A percentile compares a stretch with the other conserved stretches of the same genome.
Evolutionary conservation across 495 filamentous ascomycete species (phyloP).

Genomic region (Penicillium antarcticum): DNA sequence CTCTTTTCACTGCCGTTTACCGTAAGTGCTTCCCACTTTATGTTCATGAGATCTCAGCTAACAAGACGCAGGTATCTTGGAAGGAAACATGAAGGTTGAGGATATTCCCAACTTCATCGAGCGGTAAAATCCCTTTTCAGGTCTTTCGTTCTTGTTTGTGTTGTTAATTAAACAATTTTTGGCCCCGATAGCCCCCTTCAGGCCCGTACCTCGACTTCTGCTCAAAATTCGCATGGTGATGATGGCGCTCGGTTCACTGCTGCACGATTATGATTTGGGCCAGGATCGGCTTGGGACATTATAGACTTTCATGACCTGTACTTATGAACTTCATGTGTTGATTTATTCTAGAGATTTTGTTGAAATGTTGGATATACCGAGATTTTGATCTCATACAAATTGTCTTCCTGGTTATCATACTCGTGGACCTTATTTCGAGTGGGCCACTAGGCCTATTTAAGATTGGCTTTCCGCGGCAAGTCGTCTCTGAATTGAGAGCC

Average conservation of each 20-base stretch:
- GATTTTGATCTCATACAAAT: no score
- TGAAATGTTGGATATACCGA: no score
- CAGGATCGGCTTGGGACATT: slow-evolving; percentile 11
- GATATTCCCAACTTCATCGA: slow-evolving; percentile 45
- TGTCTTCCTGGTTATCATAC: no score
- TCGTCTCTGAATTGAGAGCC: no score
- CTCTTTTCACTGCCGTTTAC: slow-evolving; percentile 84
- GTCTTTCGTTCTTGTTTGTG: slow-evolving; percentile 18
- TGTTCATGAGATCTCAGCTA: slow-evolving; percentile 4
- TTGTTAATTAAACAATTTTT: slow-evolving; percentile 31
- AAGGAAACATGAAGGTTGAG: slow-evolving; percentile 40
- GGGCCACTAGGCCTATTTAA: no score
- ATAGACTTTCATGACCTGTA: slow-evolving; percentile 9
- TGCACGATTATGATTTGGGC: slow-evolving; percentile 22
- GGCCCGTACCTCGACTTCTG: slow-evolving; percentile 13
- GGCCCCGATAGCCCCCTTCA: slow-evolving; percentile 23
- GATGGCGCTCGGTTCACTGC: slow-evolving; percentile 16
- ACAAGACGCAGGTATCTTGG: slow-evolving; percentile 32
- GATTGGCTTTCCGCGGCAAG: no score
- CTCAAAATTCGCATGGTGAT: slow-evolving; percentile 12
- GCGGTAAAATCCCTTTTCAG: slow-evolving; percentile 32
- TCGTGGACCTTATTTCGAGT: no score
- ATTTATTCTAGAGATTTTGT: background rate
- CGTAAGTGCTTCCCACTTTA: slow-evolving; percentile 27
- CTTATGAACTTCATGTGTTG: background rate